phyloP scores from a whole-genome alignment of 2,329 filamentous ascomycete species.

The Aspergillus felis region DNA sequence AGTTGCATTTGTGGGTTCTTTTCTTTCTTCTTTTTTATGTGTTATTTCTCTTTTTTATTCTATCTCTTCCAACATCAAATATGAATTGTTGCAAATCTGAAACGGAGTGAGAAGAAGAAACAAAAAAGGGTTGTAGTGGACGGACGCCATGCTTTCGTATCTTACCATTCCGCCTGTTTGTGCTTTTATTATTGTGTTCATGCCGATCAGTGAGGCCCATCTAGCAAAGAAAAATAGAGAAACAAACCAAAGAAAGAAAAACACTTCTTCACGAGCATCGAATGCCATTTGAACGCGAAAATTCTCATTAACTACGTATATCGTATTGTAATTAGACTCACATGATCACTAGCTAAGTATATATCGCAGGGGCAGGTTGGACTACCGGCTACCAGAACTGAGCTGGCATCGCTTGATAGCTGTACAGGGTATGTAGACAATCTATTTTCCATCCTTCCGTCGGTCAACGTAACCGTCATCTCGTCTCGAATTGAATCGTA shows the following conservation, averaged over 20 bases:
- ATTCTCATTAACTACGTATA: neutral
- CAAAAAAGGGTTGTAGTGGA: neutral
- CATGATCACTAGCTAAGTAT: neutral
- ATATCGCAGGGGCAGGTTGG: neutral
- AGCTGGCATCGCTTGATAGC: neutral
- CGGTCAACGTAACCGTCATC: neutral
- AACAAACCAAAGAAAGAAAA: neutral
- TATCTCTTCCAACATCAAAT: neutral
- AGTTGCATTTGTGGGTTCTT: neutral
- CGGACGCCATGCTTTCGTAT: neutral
- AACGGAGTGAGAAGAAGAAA: neutral
- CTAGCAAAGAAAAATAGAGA: neutral
- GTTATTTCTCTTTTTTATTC: constrained; percentile 2
- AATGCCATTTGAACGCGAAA: neutral
- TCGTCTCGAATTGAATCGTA: neutral
- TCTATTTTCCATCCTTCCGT: neutral
- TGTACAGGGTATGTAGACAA: neutral
- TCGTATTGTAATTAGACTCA: neutral
- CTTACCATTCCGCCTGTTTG: neutral
- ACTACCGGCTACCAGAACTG: neutral
- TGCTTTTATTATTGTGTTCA: neutral
- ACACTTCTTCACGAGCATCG: neutral
- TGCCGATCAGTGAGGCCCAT: neutral
- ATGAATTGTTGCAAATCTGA: neutral
- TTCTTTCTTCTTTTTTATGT: neutral